Evolutionary conservation across 768 basidiomycete species (phyloP).

Genomic region (Trametes elegans): DNA sequence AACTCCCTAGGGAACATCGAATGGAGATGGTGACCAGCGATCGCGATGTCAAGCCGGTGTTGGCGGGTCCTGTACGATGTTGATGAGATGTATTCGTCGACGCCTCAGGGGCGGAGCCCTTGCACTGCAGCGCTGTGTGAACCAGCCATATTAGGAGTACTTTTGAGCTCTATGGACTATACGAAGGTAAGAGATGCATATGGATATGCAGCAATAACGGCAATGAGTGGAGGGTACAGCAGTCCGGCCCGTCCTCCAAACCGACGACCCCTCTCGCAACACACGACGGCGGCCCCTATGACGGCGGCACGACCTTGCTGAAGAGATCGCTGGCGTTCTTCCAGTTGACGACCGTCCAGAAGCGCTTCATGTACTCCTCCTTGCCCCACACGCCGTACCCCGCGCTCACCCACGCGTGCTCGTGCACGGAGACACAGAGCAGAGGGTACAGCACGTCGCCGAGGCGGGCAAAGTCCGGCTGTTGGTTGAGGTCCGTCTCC

Average conservation of each 20-base stretch:
- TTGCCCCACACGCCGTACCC: slow-evolving; percentile 92
- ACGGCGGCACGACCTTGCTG: background rate
- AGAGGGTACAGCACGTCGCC: slow-evolving; percentile 68
- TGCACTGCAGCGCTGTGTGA: too few relatives aligned
- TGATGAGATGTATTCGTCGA: too few relatives aligned
- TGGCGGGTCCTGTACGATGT: too few relatives aligned
- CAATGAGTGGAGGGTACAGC: background rate
- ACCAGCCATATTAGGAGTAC: slow-evolving; percentile 17
- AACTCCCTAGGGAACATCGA: slow-evolving; percentile 67
- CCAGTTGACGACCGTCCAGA: slow-evolving; percentile 87
- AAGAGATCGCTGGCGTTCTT: slow-evolving; percentile 43
- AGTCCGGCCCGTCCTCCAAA: background rate
- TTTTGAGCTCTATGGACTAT: slow-evolving; percentile 22
- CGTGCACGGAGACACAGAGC: slow-evolving; percentile 76
- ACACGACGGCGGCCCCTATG: background rate
- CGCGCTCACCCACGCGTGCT: slow-evolving; percentile 83
- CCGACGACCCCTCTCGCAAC: background rate
- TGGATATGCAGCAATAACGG: background rate
- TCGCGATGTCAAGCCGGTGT: background rate
- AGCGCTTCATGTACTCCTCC: slow-evolving; percentile 78
- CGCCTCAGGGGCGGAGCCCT: too few relatives aligned
- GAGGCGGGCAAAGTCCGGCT: slow-evolving; percentile 15
- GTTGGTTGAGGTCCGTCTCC: background rate
- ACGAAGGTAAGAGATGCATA: slow-evolving; percentile 17
- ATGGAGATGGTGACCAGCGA: slow-evolving; percentile 39